These are phyloP conservation scores for Fraxinus cuspidata DNA, from an alignment of 257 asterid genomes.

Conservation along the genomic window DNA sequence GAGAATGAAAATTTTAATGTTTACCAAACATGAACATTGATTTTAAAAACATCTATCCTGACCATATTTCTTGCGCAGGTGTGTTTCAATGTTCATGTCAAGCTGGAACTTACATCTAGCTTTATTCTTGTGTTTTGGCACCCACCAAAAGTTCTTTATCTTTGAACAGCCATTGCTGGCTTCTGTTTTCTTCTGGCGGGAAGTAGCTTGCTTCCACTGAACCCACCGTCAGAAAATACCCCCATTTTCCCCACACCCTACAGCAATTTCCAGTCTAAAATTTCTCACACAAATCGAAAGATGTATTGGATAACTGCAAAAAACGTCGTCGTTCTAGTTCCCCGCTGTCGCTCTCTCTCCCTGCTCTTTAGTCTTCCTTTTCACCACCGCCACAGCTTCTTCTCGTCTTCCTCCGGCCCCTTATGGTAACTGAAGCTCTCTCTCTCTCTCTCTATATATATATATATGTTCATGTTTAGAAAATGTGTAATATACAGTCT, in stretches of 20 bases:
- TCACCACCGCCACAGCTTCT: constrained; percentile 39
- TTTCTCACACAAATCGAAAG: constrained; percentile 13
- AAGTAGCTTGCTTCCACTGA: constrained; percentile 13
- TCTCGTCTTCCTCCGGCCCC: constrained; percentile 32
- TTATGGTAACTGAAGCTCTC: constrained; percentile 31
- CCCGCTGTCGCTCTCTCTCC: constrained; percentile 69
- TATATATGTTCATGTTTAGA: neutral
- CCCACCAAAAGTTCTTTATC: too few species aligned
- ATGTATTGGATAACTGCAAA: constrained; percentile 63
- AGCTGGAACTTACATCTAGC: too few species aligned
- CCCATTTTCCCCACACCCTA: neutral
- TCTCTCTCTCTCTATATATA: constrained; percentile 8
- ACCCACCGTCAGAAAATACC: neutral
- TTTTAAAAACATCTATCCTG: too few species aligned
- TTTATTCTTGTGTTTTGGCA: too few species aligned
- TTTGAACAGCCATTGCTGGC: too few species aligned
- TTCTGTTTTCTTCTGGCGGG: constrained; percentile 24
- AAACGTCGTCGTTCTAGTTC: constrained; percentile 60
- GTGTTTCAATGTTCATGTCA: too few species aligned
- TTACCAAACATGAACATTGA: too few species aligned
- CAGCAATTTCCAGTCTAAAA: too few species aligned
- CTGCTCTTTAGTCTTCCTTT: constrained; percentile 44
- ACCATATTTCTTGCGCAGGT: too few species aligned
- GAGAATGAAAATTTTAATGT: too few species aligned
- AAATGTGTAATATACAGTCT: neutral